phyloP scores from a whole-genome alignment of 192 early-diverging fungal genomes.

The Obelidium mucronatum region DNA sequence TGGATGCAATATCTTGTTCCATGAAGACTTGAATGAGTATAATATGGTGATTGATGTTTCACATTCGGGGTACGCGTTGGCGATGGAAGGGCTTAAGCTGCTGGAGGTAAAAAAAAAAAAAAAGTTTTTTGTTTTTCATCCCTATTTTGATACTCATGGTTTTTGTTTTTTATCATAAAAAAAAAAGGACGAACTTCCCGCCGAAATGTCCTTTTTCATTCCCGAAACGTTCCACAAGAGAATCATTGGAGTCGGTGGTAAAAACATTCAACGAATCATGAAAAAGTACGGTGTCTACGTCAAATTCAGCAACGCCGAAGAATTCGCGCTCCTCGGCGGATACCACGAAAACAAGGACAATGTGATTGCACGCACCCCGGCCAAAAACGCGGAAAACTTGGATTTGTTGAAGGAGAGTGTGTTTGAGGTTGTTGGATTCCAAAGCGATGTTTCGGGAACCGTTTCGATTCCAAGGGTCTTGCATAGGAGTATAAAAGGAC shows the following conservation, averaged over 20 bases:
- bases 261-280: constrained; percentile 91
- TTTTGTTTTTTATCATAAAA: too few relatives aligned
- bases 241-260: constrained; percentile 88
- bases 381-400: constrained; percentile 73
- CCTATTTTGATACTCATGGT: constrained; percentile 15
- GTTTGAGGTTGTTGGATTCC: constrained; percentile 63
- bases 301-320: constrained; percentile 85
- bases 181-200: constrained; percentile 88
- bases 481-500: constrained; percentile 63
- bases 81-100: constrained; percentile 73
- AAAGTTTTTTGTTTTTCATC: background rate
- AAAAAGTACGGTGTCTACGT: constrained; percentile 89
- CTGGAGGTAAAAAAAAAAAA: constrained; percentile 54
- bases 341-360: constrained; percentile 84
- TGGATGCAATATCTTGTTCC: constrained; percentile 73
- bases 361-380: constrained; percentile 81
- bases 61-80: constrained; percentile 57
- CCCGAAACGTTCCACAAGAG: constrained; percentile 85
- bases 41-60: constrained; percentile 84
- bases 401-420: constrained; percentile 68
- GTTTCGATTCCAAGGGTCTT: constrained; percentile 65
- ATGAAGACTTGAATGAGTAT: constrained; percentile 73
- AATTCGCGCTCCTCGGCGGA: constrained; percentile 73
- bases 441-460: constrained; percentile 55
- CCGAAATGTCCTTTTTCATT: constrained; percentile 84